These are phyloP conservation scores for Phtheirospermum japonicum DNA, from an alignment of 257 asterid genomes.

Conservation along the genomic window DNA sequence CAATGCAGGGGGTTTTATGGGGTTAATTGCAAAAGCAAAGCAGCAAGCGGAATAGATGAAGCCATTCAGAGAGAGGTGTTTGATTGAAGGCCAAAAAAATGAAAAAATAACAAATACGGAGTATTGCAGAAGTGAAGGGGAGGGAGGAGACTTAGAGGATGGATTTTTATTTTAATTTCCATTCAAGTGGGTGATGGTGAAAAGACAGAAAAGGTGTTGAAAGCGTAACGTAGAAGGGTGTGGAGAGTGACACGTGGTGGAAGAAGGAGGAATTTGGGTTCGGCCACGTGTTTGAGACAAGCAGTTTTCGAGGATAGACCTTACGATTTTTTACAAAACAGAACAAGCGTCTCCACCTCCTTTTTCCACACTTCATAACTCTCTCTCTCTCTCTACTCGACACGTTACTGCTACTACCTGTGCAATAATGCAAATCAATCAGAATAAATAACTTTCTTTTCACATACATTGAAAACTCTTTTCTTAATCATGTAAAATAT, in stretches of 20 bases:
- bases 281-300: conserved; percentile 53
- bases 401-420: conserved; percentile 6
- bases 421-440: too few species aligned
- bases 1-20: conserved; percentile 16
- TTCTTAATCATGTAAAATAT: too few species aligned
- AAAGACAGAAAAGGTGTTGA: conserved; percentile 41
- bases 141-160: not conserved
- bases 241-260: conserved; percentile 48
- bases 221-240: conserved; percentile 32
- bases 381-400: conserved; percentile 3
- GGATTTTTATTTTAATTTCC: not conserved
- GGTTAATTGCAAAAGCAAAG: not conserved
- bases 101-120: too few species aligned
- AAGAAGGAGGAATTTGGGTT: conserved; percentile 8
- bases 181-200: not conserved
- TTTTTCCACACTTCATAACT: not conserved
- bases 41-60: not conserved
- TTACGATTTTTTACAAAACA: not conserved
- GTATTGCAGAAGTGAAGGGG: not conserved
- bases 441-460: too few species aligned
- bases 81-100: not conserved
- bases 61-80: conserved; percentile 19
- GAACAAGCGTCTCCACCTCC: conserved; percentile 28
- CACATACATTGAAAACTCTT: too few species aligned
- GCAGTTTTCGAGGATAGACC: conserved; percentile 34